phyloP scores from a whole-genome alignment of 257 asterid species.

The Nemophila menziesii region DNA sequence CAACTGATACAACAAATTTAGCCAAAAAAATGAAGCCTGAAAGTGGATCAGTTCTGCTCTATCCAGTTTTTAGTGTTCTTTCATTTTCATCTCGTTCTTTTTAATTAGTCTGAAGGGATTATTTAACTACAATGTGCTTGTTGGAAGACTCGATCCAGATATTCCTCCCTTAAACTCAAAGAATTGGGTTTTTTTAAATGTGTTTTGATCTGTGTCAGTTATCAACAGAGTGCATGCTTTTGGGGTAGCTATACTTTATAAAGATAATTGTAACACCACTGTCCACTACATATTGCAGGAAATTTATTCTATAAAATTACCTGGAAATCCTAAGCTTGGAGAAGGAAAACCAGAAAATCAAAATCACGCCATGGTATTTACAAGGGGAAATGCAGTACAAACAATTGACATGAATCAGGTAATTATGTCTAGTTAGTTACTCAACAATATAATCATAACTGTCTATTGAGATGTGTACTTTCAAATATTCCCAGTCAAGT shows the following conservation, averaged over 20 bases:
- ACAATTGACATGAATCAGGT: slow-evolving; percentile 99
- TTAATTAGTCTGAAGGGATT: not conserved
- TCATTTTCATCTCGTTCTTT: too few relatives aligned
- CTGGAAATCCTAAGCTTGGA: slow-evolving; percentile 97
- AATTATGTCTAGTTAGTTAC: not conserved
- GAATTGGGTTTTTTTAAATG: not conserved
- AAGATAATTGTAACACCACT: not conserved
- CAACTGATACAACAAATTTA: not conserved
- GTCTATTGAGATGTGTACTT: too few relatives aligned
- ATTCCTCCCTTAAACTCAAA: too few relatives aligned
- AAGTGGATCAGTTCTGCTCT: not conserved
- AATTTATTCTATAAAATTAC: slow-evolving; percentile 82
- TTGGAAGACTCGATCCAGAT: too few relatives aligned
- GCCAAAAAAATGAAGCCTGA: not conserved
- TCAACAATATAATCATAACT: not conserved
- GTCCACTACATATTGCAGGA: slow-evolving; percentile 39
- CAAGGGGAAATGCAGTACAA: slow-evolving; percentile 96
- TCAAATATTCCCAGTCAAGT: too few relatives aligned
- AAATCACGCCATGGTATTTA: slow-evolving; percentile 86
- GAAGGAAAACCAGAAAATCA: slow-evolving; percentile 99
- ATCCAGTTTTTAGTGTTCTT: not conserved
- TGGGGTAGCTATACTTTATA: too few relatives aligned
- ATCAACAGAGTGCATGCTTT: not conserved
- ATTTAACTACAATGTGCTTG: too few relatives aligned
- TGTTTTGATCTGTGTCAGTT: not conserved